Evolutionary conservation across 768 basidiomycete species (phyloP).

Genomic region (Suillus fuscotomentosus): DNA sequence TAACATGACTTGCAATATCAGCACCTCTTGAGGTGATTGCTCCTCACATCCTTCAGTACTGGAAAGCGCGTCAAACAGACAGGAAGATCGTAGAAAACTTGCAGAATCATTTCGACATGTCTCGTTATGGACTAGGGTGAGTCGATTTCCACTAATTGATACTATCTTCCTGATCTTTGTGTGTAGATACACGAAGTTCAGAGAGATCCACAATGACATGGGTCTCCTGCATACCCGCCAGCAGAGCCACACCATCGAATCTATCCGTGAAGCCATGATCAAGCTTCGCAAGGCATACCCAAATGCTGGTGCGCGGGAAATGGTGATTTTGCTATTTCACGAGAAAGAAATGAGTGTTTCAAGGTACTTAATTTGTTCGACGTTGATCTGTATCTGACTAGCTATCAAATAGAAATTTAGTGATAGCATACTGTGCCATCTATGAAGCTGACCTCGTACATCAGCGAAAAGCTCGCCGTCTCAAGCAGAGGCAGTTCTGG

Average conservation of each 20-base stretch:
- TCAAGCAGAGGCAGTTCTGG: background rate
- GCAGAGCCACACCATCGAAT: conserved; percentile 22
- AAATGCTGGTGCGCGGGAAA: conserved; percentile 5
- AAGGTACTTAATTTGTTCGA: background rate
- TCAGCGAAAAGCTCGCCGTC: background rate
- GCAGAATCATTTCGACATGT: conserved; percentile 20
- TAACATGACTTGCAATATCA: background rate
- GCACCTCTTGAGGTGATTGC: background rate
- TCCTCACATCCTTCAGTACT: conserved; percentile 15
- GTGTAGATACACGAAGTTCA: background rate
- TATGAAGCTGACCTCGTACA: background rate
- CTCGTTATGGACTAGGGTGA: conserved; percentile 22
- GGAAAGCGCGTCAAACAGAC: conserved; percentile 26
- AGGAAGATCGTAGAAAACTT: conserved; percentile 22
- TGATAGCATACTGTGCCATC: background rate
- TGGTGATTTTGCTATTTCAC: background rate
- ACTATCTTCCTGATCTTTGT: background rate
- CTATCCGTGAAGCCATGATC: conserved; percentile 16
- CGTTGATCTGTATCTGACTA: background rate
- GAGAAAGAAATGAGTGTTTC: background rate
- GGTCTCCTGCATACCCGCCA: conserved; percentile 18
- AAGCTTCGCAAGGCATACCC: conserved; percentile 23
- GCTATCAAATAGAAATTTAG: background rate
- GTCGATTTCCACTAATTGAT: background rate
- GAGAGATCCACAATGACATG: conserved; percentile 12